Conservation (phyloP, 2,329 filamentous ascomycete genomes). For the Xylaria sp. region DNA sequence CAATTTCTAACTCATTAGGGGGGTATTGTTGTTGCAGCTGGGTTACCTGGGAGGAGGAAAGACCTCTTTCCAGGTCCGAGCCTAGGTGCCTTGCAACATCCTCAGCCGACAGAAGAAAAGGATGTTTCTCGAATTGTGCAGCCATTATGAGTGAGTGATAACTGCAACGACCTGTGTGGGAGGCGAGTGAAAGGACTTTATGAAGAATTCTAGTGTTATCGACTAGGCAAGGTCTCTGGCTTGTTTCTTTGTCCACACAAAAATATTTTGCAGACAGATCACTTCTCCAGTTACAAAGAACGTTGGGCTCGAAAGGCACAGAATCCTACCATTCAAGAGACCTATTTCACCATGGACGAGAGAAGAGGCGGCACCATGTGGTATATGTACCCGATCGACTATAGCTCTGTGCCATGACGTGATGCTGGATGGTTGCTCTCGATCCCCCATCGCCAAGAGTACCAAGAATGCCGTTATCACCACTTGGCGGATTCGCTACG, state of each 20-base stretch:
- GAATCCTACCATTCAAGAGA: neutral
- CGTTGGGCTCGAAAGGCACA: neutral
- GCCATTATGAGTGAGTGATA: conserved; percentile 53
- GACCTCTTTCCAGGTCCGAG: conserved; percentile 74
- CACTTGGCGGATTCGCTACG: conserved; percentile 18
- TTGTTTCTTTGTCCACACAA: conserved; percentile 1
- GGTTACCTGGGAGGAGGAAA: conserved; percentile 69
- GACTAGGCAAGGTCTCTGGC: conserved; percentile 1
- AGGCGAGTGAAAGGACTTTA: conserved; percentile 35
- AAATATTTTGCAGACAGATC: neutral
- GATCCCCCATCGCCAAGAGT: conserved; percentile 35
- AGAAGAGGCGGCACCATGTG: conserved; percentile 22
- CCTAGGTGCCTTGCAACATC: conserved; percentile 72
- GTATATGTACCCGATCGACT: conserved; percentile 34
- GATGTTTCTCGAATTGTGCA: conserved; percentile 63
- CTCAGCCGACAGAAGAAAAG: conserved; percentile 69
- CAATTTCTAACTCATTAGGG: conserved; percentile 76
- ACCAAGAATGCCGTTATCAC: conserved; percentile 37
- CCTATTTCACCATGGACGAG: conserved; percentile 1
- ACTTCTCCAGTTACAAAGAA: neutral
- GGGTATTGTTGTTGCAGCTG: conserved; percentile 70
- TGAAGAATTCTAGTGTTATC: conserved; percentile 19
- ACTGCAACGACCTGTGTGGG: conserved; percentile 25
- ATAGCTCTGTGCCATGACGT: conserved; percentile 8
- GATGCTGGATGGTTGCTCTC: conserved; percentile 5